Percentiles rank a stretch among this genome's conserved stretches.
Conservation (phyloP, 768 basidiomycete genomes). For the Termitomyces sp. region DNA sequence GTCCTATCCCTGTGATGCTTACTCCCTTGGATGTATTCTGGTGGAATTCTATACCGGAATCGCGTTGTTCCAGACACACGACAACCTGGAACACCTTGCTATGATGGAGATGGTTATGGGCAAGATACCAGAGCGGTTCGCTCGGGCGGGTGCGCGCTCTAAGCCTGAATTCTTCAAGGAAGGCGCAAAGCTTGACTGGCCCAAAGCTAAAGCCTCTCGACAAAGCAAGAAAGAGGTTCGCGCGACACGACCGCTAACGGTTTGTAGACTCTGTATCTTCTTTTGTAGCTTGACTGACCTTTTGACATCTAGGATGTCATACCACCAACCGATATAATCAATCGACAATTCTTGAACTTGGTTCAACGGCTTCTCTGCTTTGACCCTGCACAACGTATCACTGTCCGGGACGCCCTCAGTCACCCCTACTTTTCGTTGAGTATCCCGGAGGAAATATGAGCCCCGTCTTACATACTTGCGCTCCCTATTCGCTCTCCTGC, state of each 20-base stretch:
- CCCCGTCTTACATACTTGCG: constrained; percentile 13
- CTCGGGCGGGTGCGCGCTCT: constrained; percentile 65
- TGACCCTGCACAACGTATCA: constrained; percentile 85
- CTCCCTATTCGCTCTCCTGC: constrained; percentile 1
- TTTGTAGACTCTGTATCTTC: constrained; percentile 33
- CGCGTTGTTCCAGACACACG: constrained; percentile 98
- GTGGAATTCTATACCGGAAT: constrained; percentile 98
- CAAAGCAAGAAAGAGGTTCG: constrained; percentile 95
- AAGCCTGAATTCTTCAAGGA: constrained; percentile 96
- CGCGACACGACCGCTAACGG: constrained; percentile 73
- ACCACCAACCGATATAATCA: constrained; percentile 67
- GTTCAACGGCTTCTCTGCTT: constrained; percentile 85
- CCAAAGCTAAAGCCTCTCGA: constrained; percentile 80
- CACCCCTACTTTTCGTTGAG: constrained; percentile 81
- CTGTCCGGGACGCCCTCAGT: constrained; percentile 81
- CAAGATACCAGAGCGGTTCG: constrained; percentile 89
- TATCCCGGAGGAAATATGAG: constrained; percentile 67
- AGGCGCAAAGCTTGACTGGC: constrained; percentile 84
- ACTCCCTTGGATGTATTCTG: constrained; percentile 96
- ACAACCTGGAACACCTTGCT: constrained; percentile 97
- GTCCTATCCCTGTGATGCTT: constrained; percentile 98
- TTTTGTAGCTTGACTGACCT: constrained; percentile 9
- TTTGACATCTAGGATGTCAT: constrained; percentile 69
- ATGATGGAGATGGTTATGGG: constrained; percentile 99
- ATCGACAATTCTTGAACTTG: constrained; percentile 81